A percentile compares a stretch with the other conserved stretches of the same genome.
Conservation (phyloP, 768 basidiomycete species). For the Infundibulicybe gibba region DNA sequence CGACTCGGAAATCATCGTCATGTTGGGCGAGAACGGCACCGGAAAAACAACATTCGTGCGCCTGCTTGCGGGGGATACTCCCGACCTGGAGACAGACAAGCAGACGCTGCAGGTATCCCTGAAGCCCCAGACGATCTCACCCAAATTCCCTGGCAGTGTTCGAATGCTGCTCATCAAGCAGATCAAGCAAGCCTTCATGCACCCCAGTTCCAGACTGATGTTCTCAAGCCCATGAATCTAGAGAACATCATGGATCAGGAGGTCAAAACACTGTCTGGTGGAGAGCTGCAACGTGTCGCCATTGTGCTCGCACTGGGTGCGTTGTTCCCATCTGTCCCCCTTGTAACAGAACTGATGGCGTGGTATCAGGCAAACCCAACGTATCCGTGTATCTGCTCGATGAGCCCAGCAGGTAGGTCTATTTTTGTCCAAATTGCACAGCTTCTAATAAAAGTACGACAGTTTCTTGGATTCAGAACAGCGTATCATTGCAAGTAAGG, state of each 20-base stretch:
- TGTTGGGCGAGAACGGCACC: constrained; percentile 98
- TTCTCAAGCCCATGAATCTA: constrained; percentile 95
- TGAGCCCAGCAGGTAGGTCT: constrained; percentile 75
- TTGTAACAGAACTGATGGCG: neutral
- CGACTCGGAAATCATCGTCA: constrained; percentile 99
- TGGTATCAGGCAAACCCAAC: constrained; percentile 53
- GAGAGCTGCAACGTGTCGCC: constrained; percentile 96
- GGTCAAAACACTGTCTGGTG: constrained; percentile 96
- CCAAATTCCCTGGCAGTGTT: constrained; percentile 96
- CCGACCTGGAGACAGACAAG: constrained; percentile 81
- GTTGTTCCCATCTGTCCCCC: neutral
- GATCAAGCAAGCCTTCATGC: constrained; percentile 96
- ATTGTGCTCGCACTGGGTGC: constrained; percentile 81
- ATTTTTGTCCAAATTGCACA: neutral
- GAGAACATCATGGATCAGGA: constrained; percentile 97
- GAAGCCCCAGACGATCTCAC: constrained; percentile 98
- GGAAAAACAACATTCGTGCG: constrained; percentile 99
- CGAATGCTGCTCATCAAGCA: constrained; percentile 91
- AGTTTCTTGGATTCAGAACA: constrained; percentile 98
- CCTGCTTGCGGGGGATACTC: constrained; percentile 88
- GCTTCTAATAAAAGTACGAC: neutral
- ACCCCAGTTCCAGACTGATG: constrained; percentile 99
- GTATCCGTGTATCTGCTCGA: constrained; percentile 92
- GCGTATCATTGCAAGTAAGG: constrained; percentile 96
- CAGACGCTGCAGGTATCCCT: constrained; percentile 84